These are phyloP conservation scores for Aspergillus jensenii DNA, from an alignment of 2,329 filamentous ascomycete genomes.

Conservation along the genomic window DNA sequence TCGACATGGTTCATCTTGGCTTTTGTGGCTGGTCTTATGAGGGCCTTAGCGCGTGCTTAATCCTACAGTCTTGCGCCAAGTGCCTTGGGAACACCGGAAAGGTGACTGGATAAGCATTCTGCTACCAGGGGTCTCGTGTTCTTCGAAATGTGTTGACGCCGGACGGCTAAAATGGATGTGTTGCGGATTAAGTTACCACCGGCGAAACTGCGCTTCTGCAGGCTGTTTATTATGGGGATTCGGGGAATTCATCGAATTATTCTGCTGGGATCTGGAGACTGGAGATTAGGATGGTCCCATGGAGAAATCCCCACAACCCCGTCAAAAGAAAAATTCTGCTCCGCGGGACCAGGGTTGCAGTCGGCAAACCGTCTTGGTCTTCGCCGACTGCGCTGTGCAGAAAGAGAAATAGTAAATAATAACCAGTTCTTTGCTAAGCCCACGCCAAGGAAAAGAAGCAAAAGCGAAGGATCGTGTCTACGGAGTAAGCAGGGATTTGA, in stretches of 20 bases:
- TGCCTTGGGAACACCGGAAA: background rate
- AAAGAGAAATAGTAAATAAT: background rate
- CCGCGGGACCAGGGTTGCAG: background rate
- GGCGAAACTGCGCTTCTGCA: background rate
- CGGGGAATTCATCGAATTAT: background rate
- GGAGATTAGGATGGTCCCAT: conserved; percentile 5
- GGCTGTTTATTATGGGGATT: background rate
- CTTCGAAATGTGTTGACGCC: no score
- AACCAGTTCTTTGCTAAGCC: background rate
- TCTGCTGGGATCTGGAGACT: background rate
- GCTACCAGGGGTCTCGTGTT: no score
- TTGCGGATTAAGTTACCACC: background rate
- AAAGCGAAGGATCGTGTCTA: no score
- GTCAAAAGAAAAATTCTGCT: background rate
- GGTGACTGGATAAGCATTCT: background rate
- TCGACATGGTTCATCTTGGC: conserved; percentile 9
- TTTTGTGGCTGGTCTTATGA: conserved; percentile 7
- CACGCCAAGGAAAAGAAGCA: background rate
- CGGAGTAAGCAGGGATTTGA: no score
- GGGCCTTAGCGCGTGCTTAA: conserved; percentile 10
- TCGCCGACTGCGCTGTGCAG: background rate
- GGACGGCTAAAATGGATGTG: background rate
- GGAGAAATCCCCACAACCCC: conserved; percentile 12
- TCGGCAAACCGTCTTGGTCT: background rate
- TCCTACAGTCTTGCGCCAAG: background rate